phyloP scores from a whole-genome alignment of 2,329 filamentous ascomycete species.

The Nakataea oryzae region DNA sequence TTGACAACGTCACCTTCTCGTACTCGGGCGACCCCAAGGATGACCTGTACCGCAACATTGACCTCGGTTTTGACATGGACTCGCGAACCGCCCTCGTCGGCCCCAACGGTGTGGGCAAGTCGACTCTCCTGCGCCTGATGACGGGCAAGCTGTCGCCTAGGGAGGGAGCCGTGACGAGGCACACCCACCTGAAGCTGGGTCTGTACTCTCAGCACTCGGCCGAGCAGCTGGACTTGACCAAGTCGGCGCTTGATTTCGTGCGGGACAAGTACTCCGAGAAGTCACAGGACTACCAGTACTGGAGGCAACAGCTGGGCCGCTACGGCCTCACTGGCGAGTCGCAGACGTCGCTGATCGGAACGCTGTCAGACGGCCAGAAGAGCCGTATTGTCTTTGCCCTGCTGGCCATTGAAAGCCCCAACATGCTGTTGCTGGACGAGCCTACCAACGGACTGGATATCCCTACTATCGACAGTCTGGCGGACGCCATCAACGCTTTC shows the following conservation, averaged over 20 bases:
- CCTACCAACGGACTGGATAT: slow-evolving; percentile 99
- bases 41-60: slow-evolving; percentile 91
- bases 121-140: slow-evolving; percentile 90
- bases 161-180: slow-evolving; percentile 69
- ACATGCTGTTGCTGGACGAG: slow-evolving; percentile 97
- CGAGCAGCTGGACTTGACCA: slow-evolving; percentile 95
- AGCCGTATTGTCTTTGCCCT: slow-evolving; percentile 96
- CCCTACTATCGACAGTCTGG: slow-evolving; percentile 93
- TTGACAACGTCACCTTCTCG: slow-evolving; percentile 95
- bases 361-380: slow-evolving; percentile 94
- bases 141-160: slow-evolving; percentile 88
- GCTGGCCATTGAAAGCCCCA: slow-evolving; percentile 87
- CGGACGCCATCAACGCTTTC: slow-evolving; percentile 94
- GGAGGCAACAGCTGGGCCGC: slow-evolving; percentile 90
- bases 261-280: slow-evolving; percentile 85
- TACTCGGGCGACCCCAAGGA: slow-evolving; percentile 86
- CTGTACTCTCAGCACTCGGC: slow-evolving; percentile 98
- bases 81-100: slow-evolving; percentile 93
- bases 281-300: slow-evolving; percentile 98
- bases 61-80: slow-evolving; percentile 99
- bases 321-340: slow-evolving; percentile 90
- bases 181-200: slow-evolving; percentile 97
- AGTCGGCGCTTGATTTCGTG: slow-evolving; percentile 95
- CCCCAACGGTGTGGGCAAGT: slow-evolving; percentile 98
- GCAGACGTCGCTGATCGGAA: slow-evolving; percentile 96